phyloP scores from a whole-genome alignment of 2,329 filamentous ascomycete species.

The Aspergillus eucalypticola region DNA sequence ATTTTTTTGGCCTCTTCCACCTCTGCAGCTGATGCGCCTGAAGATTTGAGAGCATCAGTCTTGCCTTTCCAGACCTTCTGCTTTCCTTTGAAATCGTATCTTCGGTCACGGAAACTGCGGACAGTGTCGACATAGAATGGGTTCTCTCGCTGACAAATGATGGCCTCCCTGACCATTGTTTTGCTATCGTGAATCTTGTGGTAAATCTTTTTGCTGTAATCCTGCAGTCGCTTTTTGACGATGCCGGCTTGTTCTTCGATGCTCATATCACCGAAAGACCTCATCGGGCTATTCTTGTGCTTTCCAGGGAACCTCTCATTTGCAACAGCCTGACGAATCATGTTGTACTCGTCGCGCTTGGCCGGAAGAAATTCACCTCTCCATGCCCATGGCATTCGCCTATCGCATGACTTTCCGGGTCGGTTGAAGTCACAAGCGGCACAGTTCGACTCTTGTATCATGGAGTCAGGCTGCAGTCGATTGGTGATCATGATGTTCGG shows the following conservation, averaged over 20 bases:
- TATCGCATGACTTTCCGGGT: constrained; percentile 94
- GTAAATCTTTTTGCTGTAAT: constrained; percentile 98
- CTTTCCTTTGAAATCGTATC: constrained; percentile 97
- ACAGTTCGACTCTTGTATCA: constrained; percentile 95
- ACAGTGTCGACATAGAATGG: constrained; percentile 98
- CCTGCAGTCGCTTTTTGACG: constrained; percentile 81
- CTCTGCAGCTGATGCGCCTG: constrained; percentile 73
- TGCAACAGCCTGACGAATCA: constrained; percentile 88
- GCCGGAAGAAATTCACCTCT: constrained; percentile 95
- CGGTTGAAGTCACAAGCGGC: constrained; percentile 98
- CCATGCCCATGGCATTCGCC: constrained; percentile 95
- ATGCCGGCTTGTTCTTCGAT: constrained; percentile 78
- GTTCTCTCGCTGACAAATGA: constrained; percentile 97
- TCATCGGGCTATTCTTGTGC: constrained; percentile 65
- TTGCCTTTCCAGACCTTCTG: constrained; percentile 99
- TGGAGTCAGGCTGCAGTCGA: constrained; percentile 94
- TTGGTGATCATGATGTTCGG: constrained; percentile 99
- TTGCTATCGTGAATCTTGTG: constrained; percentile 97
- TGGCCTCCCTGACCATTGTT: constrained; percentile 89
- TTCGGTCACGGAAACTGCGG: constrained; percentile 89
- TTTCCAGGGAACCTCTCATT: constrained; percentile 90
- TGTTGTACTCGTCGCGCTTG: constrained; percentile 98
- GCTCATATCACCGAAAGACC: constrained; percentile 78
- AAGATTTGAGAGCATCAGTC: constrained; percentile 78
- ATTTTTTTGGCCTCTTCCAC: constrained; percentile 97